Base-by-base conservation (phyloP, 805 yeast species). In the Zygoascus tannicola region DNA sequence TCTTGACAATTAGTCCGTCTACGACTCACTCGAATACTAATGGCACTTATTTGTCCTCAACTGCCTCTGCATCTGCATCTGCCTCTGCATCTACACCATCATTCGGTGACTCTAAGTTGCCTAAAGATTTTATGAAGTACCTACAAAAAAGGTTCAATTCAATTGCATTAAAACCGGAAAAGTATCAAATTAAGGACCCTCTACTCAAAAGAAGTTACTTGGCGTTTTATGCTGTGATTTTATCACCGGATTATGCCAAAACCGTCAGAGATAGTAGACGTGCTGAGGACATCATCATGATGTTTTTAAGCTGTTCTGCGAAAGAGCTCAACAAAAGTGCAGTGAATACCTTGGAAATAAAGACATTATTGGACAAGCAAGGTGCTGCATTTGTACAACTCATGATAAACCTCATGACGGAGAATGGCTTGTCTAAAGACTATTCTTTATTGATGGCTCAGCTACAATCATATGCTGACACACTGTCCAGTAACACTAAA, bases 191-290 rank as follows among this genome's bases (percentile, higher is more conserved):
- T 10, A 43, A 44, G 7, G 76, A 74, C 41, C 76, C 72, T 4
- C 61, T 71, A 44, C 70, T 80, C 10, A 67, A 83, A 48, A 64
- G 82, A 30, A 71, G 80, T 41, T 66, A 80, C 38, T 59, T 82
- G 21, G 73, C 83, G 21, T 70, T 81, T 45, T 81, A 82, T 57
- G 78, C 78, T 44, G 80, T 77, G 37, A 52, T 78, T 22, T 62
- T 80, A 32, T 73, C 71, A 41, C 76, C 80, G 3, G 60, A 52
- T 22, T 64, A 65, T n/a, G 38, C 48, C 51, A 66, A 63, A 30
- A 55, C 52, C 22, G 46, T 61, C 35, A 58, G 54, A 14, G 65
- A 66, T 19, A 61, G 65, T 8, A 68, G 56, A 12, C 48, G 55
- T 5, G 59, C 64, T 1, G 68, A 65, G 45, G 59, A 53, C 38